phyloP scores from a whole-genome alignment of 768 basidiomycete genomes.

The Dioszegia aurantiaca region DNA sequence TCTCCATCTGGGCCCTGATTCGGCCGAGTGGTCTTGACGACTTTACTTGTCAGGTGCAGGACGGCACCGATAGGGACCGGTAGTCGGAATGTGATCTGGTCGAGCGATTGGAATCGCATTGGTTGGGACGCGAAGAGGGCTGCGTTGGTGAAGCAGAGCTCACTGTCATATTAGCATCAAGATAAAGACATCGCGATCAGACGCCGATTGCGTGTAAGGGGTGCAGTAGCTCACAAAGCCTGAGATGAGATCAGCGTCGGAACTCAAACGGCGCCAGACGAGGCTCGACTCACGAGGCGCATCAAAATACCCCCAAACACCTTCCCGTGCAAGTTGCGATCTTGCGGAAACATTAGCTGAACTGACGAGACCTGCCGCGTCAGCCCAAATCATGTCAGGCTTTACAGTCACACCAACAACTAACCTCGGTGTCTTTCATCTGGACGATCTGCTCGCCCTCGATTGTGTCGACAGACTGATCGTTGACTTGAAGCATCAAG shows the following conservation, averaged over 20 bases:
- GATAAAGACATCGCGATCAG: too few species aligned
- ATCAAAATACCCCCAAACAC: constrained; percentile 72
- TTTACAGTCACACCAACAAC: constrained; percentile 47
- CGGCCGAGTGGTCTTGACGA: constrained; percentile 62
- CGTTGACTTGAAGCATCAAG: constrained; percentile 63
- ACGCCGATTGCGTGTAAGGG: too few species aligned
- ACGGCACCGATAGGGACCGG: constrained; percentile 84
- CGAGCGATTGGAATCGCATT: constrained; percentile 71
- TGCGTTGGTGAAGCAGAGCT: constrained; percentile 73
- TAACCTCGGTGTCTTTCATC: constrained; percentile 71
- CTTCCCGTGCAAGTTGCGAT: constrained; percentile 78
- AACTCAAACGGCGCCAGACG: not conserved
- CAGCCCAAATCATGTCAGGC: not conserved
- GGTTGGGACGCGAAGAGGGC: constrained; percentile 64
- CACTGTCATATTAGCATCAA: too few species aligned
- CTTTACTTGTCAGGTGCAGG: constrained; percentile 67
- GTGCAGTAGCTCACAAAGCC: constrained; percentile 18
- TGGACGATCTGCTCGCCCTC: constrained; percentile 60
- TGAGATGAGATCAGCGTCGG: constrained; percentile 7
- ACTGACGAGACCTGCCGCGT: constrained; percentile 33
- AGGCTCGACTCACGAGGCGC: constrained; percentile 56
- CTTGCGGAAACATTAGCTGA: constrained; percentile 79
- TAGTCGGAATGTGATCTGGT: constrained; percentile 72
- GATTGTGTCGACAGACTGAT: constrained; percentile 46
- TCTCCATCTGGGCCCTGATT: constrained; percentile 38